These are phyloP conservation scores for Malassezia japonica DNA, from an alignment of 1,284 basidiomycete species.

Conservation along the genomic window DNA sequence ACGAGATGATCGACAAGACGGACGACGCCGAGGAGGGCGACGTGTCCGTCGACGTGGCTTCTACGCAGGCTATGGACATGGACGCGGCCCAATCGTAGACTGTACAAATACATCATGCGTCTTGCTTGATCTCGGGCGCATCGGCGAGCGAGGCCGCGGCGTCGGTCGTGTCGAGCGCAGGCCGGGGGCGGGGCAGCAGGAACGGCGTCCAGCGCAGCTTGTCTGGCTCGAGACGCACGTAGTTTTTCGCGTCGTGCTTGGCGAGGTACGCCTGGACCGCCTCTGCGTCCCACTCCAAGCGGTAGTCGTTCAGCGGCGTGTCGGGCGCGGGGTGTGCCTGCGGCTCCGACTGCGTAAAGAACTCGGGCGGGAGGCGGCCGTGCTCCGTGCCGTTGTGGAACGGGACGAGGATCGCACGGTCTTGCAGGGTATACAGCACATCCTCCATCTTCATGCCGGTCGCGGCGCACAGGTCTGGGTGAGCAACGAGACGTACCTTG, in stretches of 20 bases:
- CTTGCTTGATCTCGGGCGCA: not conserved
- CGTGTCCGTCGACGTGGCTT: not conserved
- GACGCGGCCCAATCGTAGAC: not conserved
- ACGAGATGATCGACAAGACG: not conserved
- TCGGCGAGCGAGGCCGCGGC: not conserved
- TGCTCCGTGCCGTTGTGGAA: constrained; percentile 13
- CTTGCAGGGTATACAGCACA: constrained; percentile 65
- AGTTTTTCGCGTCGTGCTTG: constrained; percentile 67
- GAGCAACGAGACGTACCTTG: constrained; percentile 57
- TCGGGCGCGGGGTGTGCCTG: not conserved
- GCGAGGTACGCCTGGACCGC: constrained; percentile 62
- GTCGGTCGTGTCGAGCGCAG: not conserved
- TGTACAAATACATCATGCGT: not conserved
- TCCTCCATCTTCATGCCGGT: constrained; percentile 91
- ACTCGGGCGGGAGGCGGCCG: constrained; percentile 8
- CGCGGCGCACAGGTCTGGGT: constrained; percentile 63
- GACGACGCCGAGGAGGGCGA: not conserved
- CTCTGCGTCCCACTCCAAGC: constrained; percentile 65
- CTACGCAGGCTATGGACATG: not conserved
- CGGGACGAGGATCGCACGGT: constrained; percentile 64
- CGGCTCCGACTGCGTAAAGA: not conserved
- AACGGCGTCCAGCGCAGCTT: constrained; percentile 66
- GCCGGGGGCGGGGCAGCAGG: not conserved
- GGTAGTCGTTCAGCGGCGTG: constrained; percentile 56
- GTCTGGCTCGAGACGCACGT: constrained; percentile 69